Base-by-base conservation (phyloP, 352 stramenopile species). In the Thalassiosira exigua region DNA sequence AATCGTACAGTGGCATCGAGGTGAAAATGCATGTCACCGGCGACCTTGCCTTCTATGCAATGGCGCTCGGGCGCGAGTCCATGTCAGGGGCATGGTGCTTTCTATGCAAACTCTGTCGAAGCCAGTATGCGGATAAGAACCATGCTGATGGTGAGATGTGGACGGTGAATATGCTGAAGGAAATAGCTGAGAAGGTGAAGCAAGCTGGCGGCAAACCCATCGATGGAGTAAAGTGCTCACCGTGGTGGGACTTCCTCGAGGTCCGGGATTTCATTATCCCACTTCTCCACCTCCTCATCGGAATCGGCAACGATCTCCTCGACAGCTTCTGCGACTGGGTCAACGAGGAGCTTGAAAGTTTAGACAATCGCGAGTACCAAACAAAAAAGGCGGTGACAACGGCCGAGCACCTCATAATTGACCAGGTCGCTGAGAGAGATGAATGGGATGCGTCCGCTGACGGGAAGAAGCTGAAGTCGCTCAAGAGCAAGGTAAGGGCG, bases 171-270 rank as follows among this genome's bases (percentile, higher is more conserved):
- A 21, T 54, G n/a, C 21, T 78, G 17, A 51, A 44, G 19, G 19
- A 39, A 2, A 14, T 65, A 17, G 69, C 27, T 33, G 29, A 72
- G 4, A 41, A 61, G 29, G 30, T 48, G 21, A 51, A 67, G 14
- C n/a, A n/a, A n/a, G n/a, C n/a, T n/a, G 58, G 46, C 14, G 69
- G 59, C 14, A 66, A 42, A n/a, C 29, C 29, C 50, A 44, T 22
- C 27, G 56, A 53, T n/a, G 69, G 48, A 30, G 60, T 73, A 3
- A 79, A 79, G 48, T 46, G 48, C 4, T 14, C 11, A 5, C 67
- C 69, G 65, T 79, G 53, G 50, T 79, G 69, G 69, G 22, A 42
- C n/a, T 73, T 72, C 32, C 22, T 79, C n/a, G 29, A 48, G 3
- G 14, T 71, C 4, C 1, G 52, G 14, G 19, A 79, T 22, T 54